A percentile compares a stretch with the other conserved stretches of the same genome.
Evolutionary conservation across 305 asterid genomes (phyloP).

Genomic region (Fraxinus ornus): DNA sequence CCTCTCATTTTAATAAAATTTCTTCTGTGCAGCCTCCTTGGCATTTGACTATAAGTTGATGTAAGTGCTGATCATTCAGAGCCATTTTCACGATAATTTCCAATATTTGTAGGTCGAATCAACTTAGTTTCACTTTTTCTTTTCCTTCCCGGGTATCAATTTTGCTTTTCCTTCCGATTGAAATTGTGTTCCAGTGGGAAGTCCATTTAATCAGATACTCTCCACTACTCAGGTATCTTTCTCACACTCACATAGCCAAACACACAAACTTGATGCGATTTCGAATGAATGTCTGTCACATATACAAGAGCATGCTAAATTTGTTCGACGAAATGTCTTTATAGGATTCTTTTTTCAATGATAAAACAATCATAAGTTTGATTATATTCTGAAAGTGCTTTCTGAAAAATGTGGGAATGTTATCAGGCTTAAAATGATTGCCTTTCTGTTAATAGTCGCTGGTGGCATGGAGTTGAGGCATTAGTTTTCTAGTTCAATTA

Average conservation of each 20-base stretch:
- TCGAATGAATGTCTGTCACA: background rate
- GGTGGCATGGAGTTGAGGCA: background rate
- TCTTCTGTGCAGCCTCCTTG: too few species aligned
- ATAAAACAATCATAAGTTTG: background rate
- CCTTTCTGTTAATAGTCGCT: background rate
- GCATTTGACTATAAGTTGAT: too few species aligned
- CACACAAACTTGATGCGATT: background rate
- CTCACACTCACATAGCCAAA: background rate
- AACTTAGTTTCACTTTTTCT: background rate
- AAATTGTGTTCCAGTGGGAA: background rate
- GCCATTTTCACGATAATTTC: background rate
- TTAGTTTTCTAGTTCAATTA: background rate
- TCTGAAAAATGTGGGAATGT: background rate
- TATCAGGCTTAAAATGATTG: background rate
- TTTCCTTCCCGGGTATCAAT: background rate
- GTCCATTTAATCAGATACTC: background rate
- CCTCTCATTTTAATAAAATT: too few species aligned
- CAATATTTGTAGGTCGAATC: background rate
- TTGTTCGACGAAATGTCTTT: constrained; percentile 37
- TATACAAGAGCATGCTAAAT: background rate
- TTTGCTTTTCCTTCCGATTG: background rate
- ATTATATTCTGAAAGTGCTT: background rate
- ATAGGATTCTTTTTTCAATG: background rate
- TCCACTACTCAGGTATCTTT: background rate
- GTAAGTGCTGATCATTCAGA: too few species aligned